Base-by-base conservation (phyloP, 2,329 filamentous ascomycete species). In the Trichophyton equinum region DNA sequence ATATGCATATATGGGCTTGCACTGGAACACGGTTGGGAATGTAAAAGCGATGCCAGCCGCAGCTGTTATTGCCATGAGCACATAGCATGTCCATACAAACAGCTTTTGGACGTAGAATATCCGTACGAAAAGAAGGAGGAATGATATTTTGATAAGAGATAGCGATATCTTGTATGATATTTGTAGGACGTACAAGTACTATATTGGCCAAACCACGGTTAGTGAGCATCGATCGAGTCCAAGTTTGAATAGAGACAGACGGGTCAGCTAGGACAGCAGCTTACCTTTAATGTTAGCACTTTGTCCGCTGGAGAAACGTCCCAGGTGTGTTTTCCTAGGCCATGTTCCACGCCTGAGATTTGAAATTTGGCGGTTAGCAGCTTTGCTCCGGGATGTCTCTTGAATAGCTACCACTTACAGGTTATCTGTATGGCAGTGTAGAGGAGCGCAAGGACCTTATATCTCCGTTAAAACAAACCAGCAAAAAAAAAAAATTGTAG, bases 261-360 rank as follows among this genome's bases (percentile, higher is more conserved):
- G 13, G 6, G 27, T 5, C 27, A 15, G 18, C 18, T 18, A 18
- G 18, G 18, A 18, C 18, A 18, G 18, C 18, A 18, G 25, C 58
- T 51, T 20, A 62, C 61, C 61, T 55, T 62, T 22, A 62, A 46
- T 25, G 61, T 55, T 25, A 51, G 1, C 9, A 53, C 42, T 40
- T 38, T 60, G 27, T 55, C 40, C 18, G 30, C 18, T 27, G 57
- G 25, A n/a, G 58, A 46, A 27, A 62, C 53, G 0, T 60, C 55
- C 18, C 30, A 53, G 7, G 66, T 62, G 13, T 66, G 66, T 61
- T 68, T 68, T 25, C 72, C 71, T 60, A 69, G 69, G 6, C 72
- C 72, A 66, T 70, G 62, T 36, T 67, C 65, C 40, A 72, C 68
- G 51, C 58, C 61, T 62, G 5, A 55, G 4, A 6, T 3, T 27